Evolutionary conservation across 257 asterid genomes (phyloP).

Genomic region (Mitragyna speciosa): DNA sequence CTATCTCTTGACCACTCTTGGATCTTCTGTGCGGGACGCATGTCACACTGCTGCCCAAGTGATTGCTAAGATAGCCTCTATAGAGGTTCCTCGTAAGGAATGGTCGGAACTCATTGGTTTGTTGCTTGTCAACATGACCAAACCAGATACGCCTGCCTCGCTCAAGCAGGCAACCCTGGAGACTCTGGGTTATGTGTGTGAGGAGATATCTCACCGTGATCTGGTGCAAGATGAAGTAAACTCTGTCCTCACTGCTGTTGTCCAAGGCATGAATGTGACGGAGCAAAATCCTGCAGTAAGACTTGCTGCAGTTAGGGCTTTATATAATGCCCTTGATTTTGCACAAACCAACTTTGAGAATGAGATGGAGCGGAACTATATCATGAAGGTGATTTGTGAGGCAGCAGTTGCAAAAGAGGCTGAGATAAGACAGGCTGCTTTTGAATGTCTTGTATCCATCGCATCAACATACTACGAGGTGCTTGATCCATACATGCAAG

Average conservation of each 20-base stretch:
- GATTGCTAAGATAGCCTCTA: slow-evolving; percentile 78
- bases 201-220: slow-evolving; percentile 76
- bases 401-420: slow-evolving; percentile 69
- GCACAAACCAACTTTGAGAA: slow-evolving; percentile 84
- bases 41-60: slow-evolving; percentile 82
- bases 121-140: slow-evolving; percentile 69
- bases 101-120: slow-evolving; percentile 82
- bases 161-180: slow-evolving; percentile 79
- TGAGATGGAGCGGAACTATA: slow-evolving; percentile 80
- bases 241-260: slow-evolving; percentile 77
- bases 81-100: slow-evolving; percentile 73
- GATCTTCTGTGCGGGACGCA: slow-evolving; percentile 64
- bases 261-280: slow-evolving; percentile 75
- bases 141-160: slow-evolving; percentile 53
- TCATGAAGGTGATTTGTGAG: slow-evolving; percentile 81
- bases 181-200: slow-evolving; percentile 85
- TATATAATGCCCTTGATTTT: slow-evolving; percentile 86
- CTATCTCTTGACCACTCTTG: slow-evolving; percentile 63
- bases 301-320: slow-evolving; percentile 77
- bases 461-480: slow-evolving; percentile 74
- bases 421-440: slow-evolving; percentile 78
- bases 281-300: slow-evolving; percentile 66
- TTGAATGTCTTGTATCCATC: slow-evolving; percentile 82
- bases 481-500: slow-evolving; percentile 77
- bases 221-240: slow-evolving; percentile 81